Percentiles rank a stretch among this genome's conserved stretches.
These are phyloP conservation scores for Aegilops longissima DNA, from an alignment of 176 grass and related monocot genomes.

Conservation along the genomic window DNA sequence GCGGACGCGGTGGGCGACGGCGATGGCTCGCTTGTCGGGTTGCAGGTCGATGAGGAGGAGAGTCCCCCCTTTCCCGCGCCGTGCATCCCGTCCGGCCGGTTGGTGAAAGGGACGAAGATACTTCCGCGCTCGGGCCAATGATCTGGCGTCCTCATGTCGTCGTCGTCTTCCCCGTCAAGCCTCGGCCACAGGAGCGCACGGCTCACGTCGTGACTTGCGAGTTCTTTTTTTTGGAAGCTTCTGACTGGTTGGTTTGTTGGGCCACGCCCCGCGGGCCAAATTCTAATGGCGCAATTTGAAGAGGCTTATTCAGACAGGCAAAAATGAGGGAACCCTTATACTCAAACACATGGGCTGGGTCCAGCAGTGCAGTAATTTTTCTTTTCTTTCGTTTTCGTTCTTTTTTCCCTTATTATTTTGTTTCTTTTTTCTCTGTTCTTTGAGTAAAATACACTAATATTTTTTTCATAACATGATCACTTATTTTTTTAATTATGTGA, in stretches of 20 bases:
- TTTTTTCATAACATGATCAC: too few relatives aligned
- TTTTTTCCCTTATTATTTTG: too few relatives aligned
- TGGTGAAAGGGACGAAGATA: conserved; percentile 29
- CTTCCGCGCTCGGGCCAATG: neutral
- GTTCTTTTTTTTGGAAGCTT: neutral
- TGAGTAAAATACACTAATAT: too few relatives aligned
- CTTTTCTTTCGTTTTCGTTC: too few relatives aligned
- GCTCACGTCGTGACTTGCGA: neutral
- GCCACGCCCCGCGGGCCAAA: neutral
- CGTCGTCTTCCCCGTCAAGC: conserved; percentile 27
- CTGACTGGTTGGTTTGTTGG: neutral
- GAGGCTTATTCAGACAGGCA: neutral
- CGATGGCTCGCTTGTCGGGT: conserved; percentile 12
- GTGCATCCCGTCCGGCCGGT: neutral
- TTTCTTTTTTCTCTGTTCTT: too few relatives aligned
- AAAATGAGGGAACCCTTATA: too few relatives aligned
- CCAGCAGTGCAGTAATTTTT: too few relatives aligned
- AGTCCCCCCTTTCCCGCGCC: neutral
- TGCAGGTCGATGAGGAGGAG: conserved; percentile 6
- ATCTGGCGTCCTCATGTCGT: conserved; percentile 27
- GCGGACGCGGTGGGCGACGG: conserved; percentile 2
- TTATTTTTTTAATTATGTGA: too few relatives aligned
- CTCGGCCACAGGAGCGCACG: neutral
- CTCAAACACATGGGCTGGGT: too few relatives aligned
- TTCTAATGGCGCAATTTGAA: neutral